Evolutionary conservation across 2,329 filamentous ascomycete genomes (phyloP), one percentile per base, ranked within the genome.

Genomic region (Monosporascus ibericus): DNA sequence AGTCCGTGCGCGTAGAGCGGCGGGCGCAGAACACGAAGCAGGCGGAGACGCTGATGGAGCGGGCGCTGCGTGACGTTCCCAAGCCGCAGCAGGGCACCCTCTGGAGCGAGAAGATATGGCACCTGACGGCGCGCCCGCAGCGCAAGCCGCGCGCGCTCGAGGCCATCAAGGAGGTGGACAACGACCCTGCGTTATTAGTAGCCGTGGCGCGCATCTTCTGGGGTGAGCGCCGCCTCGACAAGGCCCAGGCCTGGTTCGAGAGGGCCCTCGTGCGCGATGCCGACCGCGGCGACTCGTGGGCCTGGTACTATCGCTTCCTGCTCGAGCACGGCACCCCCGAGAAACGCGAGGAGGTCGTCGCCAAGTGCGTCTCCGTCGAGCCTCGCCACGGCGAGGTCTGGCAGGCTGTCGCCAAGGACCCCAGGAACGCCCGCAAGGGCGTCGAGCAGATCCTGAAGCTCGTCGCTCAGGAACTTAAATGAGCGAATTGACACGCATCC

Each of bases 271-370:
- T 96, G 50, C 76, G 94, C 14, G 91, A 99, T 65, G 84, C 86
- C 37, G 92, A 97, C 68, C 75, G 84, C 48, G 94, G 94, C 48
- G 95, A 99, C 73, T 88, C 85, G 11, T 99, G 95, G 95, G 92
- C 91, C 20, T 99, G 92, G 92, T 99, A 96, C 70, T 94, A 91
- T 70, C 92, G 92, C 70, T 99, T 97, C 69, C 67, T 97, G 58
- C 68, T 85, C 60, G 90, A 96, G 76, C 92, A 99, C 72, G 95
- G 94, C 9, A 96, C 91, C 5, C 86, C 90, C 58, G 92, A 96
- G 76, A 99, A 97, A 84, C 80, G 87, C 64, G 81, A 77, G 30
- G 94, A 97, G 66, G 87, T 96, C 34, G 69, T 96, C 6, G 77
- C 77, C 52, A 96, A 95, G 73, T 92, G 89, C 61, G 77, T 88